Conservation (phyloP, 2,329 filamentous ascomycete species). For the Mycosphaerella arachidis region DNA sequence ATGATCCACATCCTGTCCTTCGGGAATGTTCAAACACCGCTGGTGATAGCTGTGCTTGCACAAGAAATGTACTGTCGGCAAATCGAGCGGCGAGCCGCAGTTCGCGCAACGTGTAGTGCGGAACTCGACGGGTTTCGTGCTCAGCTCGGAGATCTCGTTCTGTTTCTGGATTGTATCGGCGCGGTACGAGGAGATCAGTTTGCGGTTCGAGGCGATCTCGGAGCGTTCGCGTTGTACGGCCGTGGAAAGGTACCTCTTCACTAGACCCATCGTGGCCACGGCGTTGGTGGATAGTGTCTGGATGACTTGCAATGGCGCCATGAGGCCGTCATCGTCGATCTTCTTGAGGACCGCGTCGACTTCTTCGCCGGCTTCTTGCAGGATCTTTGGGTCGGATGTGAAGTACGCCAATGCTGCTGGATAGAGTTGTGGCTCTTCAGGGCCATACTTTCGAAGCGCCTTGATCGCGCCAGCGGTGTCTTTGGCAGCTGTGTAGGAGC, state of each 20-base stretch:
- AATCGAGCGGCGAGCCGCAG: slow-evolving; percentile 71
- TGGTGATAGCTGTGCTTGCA: slow-evolving; percentile 98
- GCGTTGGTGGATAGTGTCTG: slow-evolving; percentile 76
- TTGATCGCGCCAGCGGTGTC: slow-evolving; percentile 88
- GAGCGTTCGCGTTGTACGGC: slow-evolving; percentile 85
- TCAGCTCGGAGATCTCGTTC: slow-evolving; percentile 71
- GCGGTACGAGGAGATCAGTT: slow-evolving; percentile 77
- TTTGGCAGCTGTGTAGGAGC: slow-evolving; percentile 86
- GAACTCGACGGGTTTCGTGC: slow-evolving; percentile 78
- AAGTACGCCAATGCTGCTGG: slow-evolving; percentile 90
- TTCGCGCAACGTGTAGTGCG: slow-evolving; percentile 82
- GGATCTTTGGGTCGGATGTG: slow-evolving; percentile 73
- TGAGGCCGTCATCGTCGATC: slow-evolving; percentile 84
- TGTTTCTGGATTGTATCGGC: slow-evolving; percentile 76
- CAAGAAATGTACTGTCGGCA: slow-evolving; percentile 90
- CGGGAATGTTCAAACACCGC: slow-evolving; percentile 66
- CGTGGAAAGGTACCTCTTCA: slow-evolving; percentile 84
- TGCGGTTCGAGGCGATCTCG: slow-evolving; percentile 76
- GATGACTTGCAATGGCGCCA: slow-evolving; percentile 95
- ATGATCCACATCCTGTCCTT: slow-evolving; percentile 40
- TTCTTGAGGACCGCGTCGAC: slow-evolving; percentile 73
- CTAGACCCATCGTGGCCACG: slow-evolving; percentile 94
- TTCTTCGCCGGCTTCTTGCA: slow-evolving; percentile 78
- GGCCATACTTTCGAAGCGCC: slow-evolving; percentile 85
- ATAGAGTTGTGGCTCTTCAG: slow-evolving; percentile 86